A percentile compares a stretch with the other conserved stretches of the same genome.
phyloP scores from a whole-genome alignment of 116 monocot species.

The Zostera marina region DNA sequence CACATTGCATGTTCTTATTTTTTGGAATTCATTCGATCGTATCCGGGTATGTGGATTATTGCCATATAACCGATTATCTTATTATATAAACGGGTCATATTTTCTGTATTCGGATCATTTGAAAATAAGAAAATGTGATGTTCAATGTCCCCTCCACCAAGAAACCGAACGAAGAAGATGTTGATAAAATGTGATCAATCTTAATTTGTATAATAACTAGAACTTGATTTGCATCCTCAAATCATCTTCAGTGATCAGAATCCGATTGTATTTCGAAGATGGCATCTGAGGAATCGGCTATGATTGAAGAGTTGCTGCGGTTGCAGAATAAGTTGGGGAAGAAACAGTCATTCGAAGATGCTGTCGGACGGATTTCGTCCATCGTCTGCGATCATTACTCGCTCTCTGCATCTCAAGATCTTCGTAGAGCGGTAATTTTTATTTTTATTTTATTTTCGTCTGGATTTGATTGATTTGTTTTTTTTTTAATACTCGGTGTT shows the following conservation, averaged over 20 bases:
- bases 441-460: not conserved
- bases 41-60: too few relatives aligned
- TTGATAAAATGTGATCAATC: too few relatives aligned
- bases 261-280: not conserved
- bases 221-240: not conserved
- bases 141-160: conserved; percentile 6
- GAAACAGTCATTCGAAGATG: conserved; percentile 78
- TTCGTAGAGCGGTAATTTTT: conserved; percentile 44
- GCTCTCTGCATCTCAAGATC: conserved; percentile 27
- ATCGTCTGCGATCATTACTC: conserved; percentile 35
- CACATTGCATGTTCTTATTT: too few relatives aligned
- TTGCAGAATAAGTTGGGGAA: conserved; percentile 69
- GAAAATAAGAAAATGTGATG: too few relatives aligned
- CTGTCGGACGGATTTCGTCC: conserved; percentile 36
- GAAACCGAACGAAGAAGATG: not conserved
- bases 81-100: too few relatives aligned
- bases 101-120: too few relatives aligned
- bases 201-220: not conserved
- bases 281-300: not conserved
- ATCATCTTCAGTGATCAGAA: too few relatives aligned
- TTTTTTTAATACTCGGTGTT: not conserved
- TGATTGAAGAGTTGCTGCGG: conserved; percentile 35
- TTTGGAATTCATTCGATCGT: too few relatives aligned
- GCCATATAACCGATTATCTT: too few relatives aligned
- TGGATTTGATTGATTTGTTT: not conserved